Base-by-base conservation (phyloP, 768 basidiomycete genomes). In the Boletus bicolor region DNA sequence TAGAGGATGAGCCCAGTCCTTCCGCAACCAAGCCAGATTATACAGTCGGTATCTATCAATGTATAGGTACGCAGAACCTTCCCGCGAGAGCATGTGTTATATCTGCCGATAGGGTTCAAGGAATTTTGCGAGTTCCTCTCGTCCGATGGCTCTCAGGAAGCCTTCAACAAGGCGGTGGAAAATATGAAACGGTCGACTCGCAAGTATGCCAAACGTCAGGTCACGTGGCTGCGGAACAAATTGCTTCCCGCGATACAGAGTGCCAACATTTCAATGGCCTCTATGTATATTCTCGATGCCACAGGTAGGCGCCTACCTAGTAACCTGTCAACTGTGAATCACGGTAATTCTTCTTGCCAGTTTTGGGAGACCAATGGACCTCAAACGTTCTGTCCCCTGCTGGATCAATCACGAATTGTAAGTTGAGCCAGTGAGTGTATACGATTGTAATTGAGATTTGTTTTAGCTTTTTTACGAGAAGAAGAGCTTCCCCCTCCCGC, bases 211-310 rank as follows among this genome's bases (percentile, higher is more conserved):
- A 92, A 89, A 67, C 78, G 87, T 38, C 97, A 99, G 69, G 78
- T 95, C 41, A 84, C 87, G 36, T 99, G 97, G 97, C 86, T 98
- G 45, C 79, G 83, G 38, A 92, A 92, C 67, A 96, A 97, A 71
- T 72, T 98, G 14, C 70, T 97, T 36, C 95, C 94, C 3, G 85
- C 82, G 4, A 73, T 87, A 14, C 67, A 78, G 35, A 83, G 82
- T 50, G 62, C 66, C 11, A 82, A 83, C 19, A 12, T 48, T 42
- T 64, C 70, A 11, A 56, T 61, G n/a, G 72, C 75, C 57, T 77
- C 67, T 60, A 74, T 65, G 73, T 85, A 87, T 68, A 68, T 91
- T 34, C 73, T 89, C 30, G 85, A 92, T 66, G 89, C 91, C 4
- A 84, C 84, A 48, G 77, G 89, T 84, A 56, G 62, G 76, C 64